Evolutionary conservation across 805 yeast species (phyloP).

Genomic region (Candida palmyrensis): DNA sequence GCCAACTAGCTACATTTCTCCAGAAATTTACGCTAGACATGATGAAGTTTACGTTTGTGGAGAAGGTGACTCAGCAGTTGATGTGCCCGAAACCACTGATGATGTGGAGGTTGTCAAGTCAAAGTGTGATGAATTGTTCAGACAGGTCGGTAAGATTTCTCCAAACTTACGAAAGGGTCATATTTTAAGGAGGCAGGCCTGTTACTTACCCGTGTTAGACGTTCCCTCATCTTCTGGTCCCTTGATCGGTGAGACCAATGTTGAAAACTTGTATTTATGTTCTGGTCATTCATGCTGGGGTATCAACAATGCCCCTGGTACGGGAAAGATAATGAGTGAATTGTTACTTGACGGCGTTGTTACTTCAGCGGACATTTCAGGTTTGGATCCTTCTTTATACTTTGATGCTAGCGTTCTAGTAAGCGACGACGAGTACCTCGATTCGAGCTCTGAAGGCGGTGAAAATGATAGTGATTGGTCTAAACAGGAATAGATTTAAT

Average conservation of each 20-base stretch:
- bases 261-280: conserved; percentile 70
- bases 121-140: conserved; percentile 83
- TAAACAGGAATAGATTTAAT: too few species aligned
- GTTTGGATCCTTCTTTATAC: conserved; percentile 80
- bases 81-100: conserved; percentile 90
- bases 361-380: conserved; percentile 69
- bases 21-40: conserved; percentile 91
- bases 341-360: conserved; percentile 78
- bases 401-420: conserved; percentile 65
- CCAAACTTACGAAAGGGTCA: conserved; percentile 68
- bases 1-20: conserved; percentile 68
- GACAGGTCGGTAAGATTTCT: conserved; percentile 72
- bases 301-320: conserved; percentile 94
- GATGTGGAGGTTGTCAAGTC: conserved; percentile 84
- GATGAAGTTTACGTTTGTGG: conserved; percentile 98
- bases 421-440: conserved; percentile 13
- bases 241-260: conserved; percentile 88
- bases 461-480: conserved; percentile 5
- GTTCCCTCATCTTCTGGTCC: conserved; percentile 94
- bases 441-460: conserved; percentile 5
- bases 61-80: conserved; percentile 88
- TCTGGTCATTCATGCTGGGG: conserved; percentile 99
- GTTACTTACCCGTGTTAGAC: conserved; percentile 91
- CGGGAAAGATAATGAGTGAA: conserved; percentile 92
- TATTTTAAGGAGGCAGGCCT: conserved; percentile 82